phyloP scores from a whole-genome alignment of 495 filamentous ascomycete genomes.

The Patellaria atrata region DNA sequence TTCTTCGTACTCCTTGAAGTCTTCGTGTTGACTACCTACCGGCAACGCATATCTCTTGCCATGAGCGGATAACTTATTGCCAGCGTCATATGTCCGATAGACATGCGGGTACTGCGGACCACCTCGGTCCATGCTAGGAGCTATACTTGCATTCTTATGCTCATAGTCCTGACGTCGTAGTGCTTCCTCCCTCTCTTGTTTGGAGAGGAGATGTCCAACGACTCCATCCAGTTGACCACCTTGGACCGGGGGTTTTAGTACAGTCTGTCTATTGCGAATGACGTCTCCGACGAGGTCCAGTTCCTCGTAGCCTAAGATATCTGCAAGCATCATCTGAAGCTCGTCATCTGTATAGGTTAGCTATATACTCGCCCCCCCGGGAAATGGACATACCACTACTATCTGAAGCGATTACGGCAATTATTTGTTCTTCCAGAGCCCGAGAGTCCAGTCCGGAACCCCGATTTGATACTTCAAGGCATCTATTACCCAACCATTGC shows the following conservation, averaged over 20 bases:
- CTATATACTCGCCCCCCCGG: constrained; percentile 14
- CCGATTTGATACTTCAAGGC: constrained; percentile 41
- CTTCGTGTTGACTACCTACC: constrained; percentile 19
- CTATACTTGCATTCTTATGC: constrained; percentile 64
- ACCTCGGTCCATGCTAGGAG: constrained; percentile 44
- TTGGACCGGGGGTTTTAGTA: constrained; percentile 31
- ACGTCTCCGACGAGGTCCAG: constrained; percentile 79
- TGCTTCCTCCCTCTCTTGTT: constrained; percentile 59
- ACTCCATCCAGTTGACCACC: constrained; percentile 36
- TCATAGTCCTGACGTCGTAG: constrained; percentile 59
- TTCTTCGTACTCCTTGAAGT: constrained; percentile 61
- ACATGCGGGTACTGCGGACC: constrained; percentile 78
- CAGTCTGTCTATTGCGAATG: constrained; percentile 53
- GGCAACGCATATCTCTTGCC: constrained; percentile 57
- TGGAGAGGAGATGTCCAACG: constrained; percentile 50
- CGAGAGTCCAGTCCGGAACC: constrained; percentile 46
- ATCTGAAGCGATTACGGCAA: constrained; percentile 51
- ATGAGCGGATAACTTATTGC: constrained; percentile 61
- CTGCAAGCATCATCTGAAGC: constrained; percentile 75
- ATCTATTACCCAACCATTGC: constrained; percentile 53
- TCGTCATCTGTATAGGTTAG: constrained; percentile 62
- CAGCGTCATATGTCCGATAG: constrained; percentile 64
- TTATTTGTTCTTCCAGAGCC: constrained; percentile 55
- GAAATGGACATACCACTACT: constrained; percentile 19
- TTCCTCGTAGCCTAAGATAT: constrained; percentile 84